phyloP scores from a whole-genome alignment of 345 rosid species.

The Eucalyptus urophylla region DNA sequence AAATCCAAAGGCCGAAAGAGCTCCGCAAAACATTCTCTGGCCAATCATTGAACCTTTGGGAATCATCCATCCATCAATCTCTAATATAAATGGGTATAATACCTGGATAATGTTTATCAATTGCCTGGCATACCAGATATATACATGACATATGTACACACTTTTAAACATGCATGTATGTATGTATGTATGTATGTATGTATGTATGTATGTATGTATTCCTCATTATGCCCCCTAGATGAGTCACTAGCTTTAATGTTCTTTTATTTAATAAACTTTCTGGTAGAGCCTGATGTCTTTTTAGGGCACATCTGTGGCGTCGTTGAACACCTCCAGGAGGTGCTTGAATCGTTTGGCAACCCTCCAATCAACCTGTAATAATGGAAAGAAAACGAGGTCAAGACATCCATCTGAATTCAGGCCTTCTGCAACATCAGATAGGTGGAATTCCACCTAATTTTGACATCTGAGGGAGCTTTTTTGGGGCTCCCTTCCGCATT shows the following conservation, averaged over 20 bases:
- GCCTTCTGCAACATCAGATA: no score
- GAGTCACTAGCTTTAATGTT: not conserved
- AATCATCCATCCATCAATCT: not conserved
- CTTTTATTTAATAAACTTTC: not conserved
- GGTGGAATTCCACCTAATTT: no score
- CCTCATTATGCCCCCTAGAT: not conserved
- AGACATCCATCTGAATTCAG: no score
- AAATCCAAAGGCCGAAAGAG: not conserved
- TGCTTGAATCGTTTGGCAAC: no score
- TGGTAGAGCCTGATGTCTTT: not conserved
- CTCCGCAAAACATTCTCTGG: not conserved
- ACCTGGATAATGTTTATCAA: not conserved
- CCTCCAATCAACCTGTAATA: no score
- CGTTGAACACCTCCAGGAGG: no score
- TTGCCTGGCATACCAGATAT: not conserved
- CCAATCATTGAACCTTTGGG: not conserved
- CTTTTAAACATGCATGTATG: not conserved
- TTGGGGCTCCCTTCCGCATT: no score
- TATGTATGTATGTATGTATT: no score
- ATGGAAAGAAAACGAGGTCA: no score
- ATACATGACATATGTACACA: not conserved
- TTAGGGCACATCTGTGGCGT: not conserved
- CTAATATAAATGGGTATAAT: not conserved
- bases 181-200: no score
- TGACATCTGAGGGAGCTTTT: no score